Evolutionary conservation across 768 basidiomycete genomes (phyloP), one percentile per base, ranked within the genome.

Genomic region (Tubosaeta sp.): DNA sequence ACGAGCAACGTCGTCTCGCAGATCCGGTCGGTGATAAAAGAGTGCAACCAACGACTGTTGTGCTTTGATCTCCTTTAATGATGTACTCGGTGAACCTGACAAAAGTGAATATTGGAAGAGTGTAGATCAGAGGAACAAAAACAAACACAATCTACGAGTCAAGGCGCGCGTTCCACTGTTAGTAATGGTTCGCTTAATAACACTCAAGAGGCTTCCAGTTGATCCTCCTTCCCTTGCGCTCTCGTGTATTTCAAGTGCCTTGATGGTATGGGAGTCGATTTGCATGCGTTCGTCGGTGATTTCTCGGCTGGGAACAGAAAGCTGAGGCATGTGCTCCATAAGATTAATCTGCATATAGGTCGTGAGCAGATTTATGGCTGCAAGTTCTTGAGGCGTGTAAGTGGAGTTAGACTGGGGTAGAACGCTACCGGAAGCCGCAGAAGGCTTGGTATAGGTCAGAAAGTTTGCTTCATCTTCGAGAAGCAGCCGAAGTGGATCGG

Each of bases 261-360:
- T 86, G 68, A 93, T 86, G 1, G 92, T 93, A 64, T 93, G 85
- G 5, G 87, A 79, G 64, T 95, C 92, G 51, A 95, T 90, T 58
- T 91, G 86, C 89, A 95, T 91, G n/a, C 84, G 76, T 25, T 75
- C 72, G 26, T 73, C 63, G 14, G 66, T 55, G 16, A 67, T 74
- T 66, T 92, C 88, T 56, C 75, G 79, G 39, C 72, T 75, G 0
- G 89, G 86, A 25, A 66, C 63, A 25, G 76, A 72, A 25, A 90
- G 75, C 17, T 64, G 63, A 12, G 91, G 91, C 84, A 87, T 88
- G 61, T 85, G 78, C 45, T 92, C 91, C 60, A 93, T 68, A 25
- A 94, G 76, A 59, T 87, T 85, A 39, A 71, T 73, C 56, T 73
- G 78, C 53, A 93, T 74, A 66, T 82, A 91, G 3, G 71, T 68